phyloP scores from a whole-genome alignment of 202 grass and related monocot species.

The Musa balbisiana region DNA sequence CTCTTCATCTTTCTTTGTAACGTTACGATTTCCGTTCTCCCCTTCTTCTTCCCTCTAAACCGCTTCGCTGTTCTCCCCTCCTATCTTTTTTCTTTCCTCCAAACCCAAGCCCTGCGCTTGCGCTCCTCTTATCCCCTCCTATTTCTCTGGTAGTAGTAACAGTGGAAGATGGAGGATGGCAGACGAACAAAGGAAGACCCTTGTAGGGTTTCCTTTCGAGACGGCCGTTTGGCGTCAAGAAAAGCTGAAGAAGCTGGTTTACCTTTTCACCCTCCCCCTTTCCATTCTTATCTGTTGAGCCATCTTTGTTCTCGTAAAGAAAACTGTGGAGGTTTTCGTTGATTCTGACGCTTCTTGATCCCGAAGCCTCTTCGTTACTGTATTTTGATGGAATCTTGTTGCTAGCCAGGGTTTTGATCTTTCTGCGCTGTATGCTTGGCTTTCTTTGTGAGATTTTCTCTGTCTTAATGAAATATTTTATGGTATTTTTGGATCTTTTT shows the following conservation, averaged over 20 bases:
- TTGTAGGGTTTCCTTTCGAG: slow-evolving; percentile 51
- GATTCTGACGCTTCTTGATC: not conserved
- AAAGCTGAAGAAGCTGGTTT: slow-evolving; percentile 82
- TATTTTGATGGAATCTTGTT: too few relatives aligned
- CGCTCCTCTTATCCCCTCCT: not conserved
- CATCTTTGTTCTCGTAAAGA: too few relatives aligned
- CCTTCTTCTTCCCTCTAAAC: not conserved
- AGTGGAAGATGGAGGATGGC: not conserved
- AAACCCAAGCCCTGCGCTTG: not conserved
- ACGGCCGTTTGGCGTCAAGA: slow-evolving; percentile 50
- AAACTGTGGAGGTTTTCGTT: too few relatives aligned
- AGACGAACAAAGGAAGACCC: slow-evolving; percentile 25
- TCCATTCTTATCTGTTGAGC: not conserved
- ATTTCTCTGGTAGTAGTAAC: not conserved
- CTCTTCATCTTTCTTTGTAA: too few relatives aligned
- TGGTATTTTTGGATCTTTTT: not conserved
- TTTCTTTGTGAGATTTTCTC: not conserved
- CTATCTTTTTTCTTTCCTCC: not conserved
- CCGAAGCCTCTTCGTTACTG: not conserved
- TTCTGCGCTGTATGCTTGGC: not conserved
- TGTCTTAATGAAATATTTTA: not conserved
- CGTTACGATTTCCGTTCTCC: too few relatives aligned
- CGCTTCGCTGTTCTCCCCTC: too few relatives aligned
- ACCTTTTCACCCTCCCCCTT: not conserved
- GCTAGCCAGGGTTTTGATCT: not conserved